phyloP scores from a whole-genome alignment of 345 rosid genomes.

The Clausena lansium region DNA sequence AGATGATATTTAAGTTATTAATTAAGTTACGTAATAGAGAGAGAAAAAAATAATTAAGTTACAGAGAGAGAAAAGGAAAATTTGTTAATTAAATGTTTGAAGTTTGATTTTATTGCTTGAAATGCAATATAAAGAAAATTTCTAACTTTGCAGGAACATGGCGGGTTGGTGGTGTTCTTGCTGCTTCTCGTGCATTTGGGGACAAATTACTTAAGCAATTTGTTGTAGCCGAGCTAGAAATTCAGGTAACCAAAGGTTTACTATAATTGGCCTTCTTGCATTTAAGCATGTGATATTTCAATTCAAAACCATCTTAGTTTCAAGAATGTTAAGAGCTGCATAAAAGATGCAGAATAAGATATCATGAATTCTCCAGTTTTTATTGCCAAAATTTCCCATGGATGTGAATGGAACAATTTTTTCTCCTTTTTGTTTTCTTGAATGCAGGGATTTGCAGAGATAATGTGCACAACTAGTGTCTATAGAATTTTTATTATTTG shows the following conservation, averaged over 20 bases:
- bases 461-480: not conserved
- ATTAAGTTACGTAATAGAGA: too few species aligned
- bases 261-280: not conserved
- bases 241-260: slow-evolving; percentile 38
- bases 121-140: not conserved
- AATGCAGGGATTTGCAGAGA: not conserved
- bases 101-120: slow-evolving; percentile 6
- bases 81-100: not conserved
- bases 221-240: slow-evolving; percentile 70
- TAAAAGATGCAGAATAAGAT: not conserved
- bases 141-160: slow-evolving; percentile 36
- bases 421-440: not conserved
- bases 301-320: not conserved
- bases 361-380: not conserved
- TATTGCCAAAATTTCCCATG: not conserved
- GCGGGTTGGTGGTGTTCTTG: slow-evolving; percentile 52
- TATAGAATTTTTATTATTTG: not conserved
- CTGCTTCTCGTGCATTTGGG: too few species aligned
- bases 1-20: not conserved
- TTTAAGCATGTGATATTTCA: not conserved
- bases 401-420: too few species aligned
- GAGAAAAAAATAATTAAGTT: too few species aligned
- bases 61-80: too few species aligned
- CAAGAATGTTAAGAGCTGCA: not conserved
- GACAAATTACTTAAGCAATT: slow-evolving; percentile 52